Conservation (phyloP, 1,139 yeast species). For the Yamadazyma epiphylla region DNA sequence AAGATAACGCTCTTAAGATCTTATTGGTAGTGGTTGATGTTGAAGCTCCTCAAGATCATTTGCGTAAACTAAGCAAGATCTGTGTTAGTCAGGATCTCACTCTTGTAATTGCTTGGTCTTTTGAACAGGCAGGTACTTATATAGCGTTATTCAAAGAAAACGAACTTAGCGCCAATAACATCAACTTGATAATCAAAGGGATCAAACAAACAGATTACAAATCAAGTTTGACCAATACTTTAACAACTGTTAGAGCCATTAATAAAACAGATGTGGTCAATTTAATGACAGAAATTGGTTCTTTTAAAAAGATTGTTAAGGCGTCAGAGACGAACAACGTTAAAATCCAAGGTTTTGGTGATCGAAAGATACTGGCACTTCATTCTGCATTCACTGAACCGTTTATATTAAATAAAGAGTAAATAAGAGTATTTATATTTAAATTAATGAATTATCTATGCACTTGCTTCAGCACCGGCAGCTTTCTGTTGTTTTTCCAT, state of each 20-base stretch:
- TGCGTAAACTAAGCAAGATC: constrained; percentile 66
- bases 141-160: constrained; percentile 50
- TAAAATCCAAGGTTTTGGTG: constrained; percentile 52
- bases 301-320: constrained; percentile 45
- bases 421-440: too few relatives aligned
- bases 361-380: constrained; percentile 45
- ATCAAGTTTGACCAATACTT: constrained; percentile 46
- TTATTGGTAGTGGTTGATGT: constrained; percentile 75
- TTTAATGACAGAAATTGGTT: constrained; percentile 50
- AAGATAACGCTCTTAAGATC: constrained; percentile 51
- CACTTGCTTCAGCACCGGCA: constrained; percentile 3
- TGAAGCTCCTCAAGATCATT: constrained; percentile 64
- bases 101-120: constrained; percentile 73
- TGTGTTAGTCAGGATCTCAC: constrained; percentile 72
- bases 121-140: constrained; percentile 84
- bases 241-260: constrained; percentile 50
- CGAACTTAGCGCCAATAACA: constrained; percentile 29
- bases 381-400: constrained; percentile 48
- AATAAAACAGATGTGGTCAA: constrained; percentile 60
- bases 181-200: constrained; percentile 36
- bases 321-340: constrained; percentile 20
- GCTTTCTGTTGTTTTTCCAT: constrained; percentile 31
- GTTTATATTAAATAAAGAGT: constrained; percentile 41
- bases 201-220: constrained; percentile 40
- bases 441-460: too few relatives aligned